Conservation (phyloP, 1,284 basidiomycete species). For the Fomitopsis betulina region DNA sequence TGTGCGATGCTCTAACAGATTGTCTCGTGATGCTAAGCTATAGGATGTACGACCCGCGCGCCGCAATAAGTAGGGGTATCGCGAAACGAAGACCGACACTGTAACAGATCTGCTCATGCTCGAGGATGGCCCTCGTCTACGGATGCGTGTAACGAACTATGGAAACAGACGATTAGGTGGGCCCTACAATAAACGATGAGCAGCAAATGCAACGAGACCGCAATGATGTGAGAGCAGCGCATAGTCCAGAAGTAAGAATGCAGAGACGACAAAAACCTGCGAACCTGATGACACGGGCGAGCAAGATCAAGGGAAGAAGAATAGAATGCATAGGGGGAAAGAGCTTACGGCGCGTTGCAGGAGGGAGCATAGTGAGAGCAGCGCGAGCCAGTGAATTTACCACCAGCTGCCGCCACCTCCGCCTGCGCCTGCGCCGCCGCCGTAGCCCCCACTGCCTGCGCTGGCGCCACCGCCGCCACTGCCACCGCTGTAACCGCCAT, state of each 20-base stretch:
- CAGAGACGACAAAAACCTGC: background rate
- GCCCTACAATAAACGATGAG: conserved; percentile 50
- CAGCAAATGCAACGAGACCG: conserved; percentile 55
- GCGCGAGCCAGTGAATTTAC: conserved; percentile 25
- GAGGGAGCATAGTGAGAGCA: background rate
- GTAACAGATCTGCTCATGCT: conserved; percentile 40
- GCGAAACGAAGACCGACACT: conserved; percentile 50
- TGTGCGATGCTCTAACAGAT: conserved; percentile 61
- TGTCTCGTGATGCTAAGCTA: conserved; percentile 60
- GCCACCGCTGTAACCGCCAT: conserved; percentile 30
- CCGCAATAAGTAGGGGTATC: conserved; percentile 54
- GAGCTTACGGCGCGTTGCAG: background rate
- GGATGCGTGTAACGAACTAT: conserved; percentile 31
- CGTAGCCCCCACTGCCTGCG: conserved; percentile 30
- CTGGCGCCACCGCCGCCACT: no score
- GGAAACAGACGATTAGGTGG: conserved; percentile 41
- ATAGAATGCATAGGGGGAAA: background rate
- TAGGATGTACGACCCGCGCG: conserved; percentile 46
- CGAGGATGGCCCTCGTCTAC: conserved; percentile 39
- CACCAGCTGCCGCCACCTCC: conserved; percentile 44
- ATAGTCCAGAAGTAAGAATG: conserved; percentile 26
- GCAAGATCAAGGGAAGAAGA: background rate
- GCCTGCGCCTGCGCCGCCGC: conserved; percentile 29
- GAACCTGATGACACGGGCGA: background rate
- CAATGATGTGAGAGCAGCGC: conserved; percentile 54